These are phyloP conservation scores for Aeminium ludgeri DNA, from an alignment of 495 filamentous ascomycete species.

Conservation along the genomic window DNA sequence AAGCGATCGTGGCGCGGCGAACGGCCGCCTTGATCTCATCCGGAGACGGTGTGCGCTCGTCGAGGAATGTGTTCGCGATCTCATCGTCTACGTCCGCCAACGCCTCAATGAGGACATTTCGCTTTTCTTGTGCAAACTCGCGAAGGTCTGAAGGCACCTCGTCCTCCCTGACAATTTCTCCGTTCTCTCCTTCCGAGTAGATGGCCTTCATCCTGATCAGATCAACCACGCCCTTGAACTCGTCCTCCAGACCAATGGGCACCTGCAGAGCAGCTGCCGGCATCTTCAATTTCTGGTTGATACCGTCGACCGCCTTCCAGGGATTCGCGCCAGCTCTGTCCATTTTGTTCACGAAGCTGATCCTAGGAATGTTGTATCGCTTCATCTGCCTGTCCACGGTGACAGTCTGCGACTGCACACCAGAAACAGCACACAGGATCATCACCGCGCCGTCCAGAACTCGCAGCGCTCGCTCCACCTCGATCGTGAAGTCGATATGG, in stretches of 20 bases:
- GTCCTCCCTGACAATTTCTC: conserved; percentile 54
- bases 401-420: conserved; percentile 95
- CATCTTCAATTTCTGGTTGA: conserved; percentile 86
- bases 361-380: conserved; percentile 87
- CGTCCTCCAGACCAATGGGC: conserved; percentile 83
- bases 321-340: conserved; percentile 98
- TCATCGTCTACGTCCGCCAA: conserved; percentile 96
- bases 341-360: conserved; percentile 99
- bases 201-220: conserved; percentile 82
- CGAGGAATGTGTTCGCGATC: conserved; percentile 90
- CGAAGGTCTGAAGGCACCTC: conserved; percentile 65
- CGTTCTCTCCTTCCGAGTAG: conserved; percentile 72
- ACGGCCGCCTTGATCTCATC: conserved; percentile 82
- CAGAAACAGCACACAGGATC: conserved; percentile 94
- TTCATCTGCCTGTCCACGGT: conserved; percentile 98
- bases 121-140: conserved; percentile 58
- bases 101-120: conserved; percentile 77
- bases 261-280: conserved; percentile 89
- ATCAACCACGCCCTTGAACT: conserved; percentile 89
- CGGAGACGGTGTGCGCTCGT: conserved; percentile 57
- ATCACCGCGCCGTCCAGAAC: conserved; percentile 96
- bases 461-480: conserved; percentile 89
- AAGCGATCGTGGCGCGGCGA: conserved; percentile 64
- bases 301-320: conserved; percentile 93
- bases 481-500: conserved; percentile 99